Evolutionary conservation across 2,329 filamentous ascomycete species (phyloP).

Genomic region (Penicillium sp.): DNA sequence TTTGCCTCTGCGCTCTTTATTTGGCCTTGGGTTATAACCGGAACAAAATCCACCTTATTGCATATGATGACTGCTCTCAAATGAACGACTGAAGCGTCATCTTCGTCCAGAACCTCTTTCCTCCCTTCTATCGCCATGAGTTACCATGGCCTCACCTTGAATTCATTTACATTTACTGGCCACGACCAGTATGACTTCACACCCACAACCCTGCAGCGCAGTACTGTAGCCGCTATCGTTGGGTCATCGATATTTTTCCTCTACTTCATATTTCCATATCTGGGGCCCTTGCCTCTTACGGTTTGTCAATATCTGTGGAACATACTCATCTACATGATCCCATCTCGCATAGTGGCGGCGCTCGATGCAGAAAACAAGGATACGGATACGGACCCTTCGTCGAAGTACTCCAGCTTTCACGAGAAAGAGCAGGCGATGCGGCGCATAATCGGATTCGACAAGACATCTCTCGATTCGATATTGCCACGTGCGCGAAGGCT

Average conservation of each 20-base stretch:
- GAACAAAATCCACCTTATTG: slow-evolving; percentile 4
- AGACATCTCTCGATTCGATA: slow-evolving; percentile 56
- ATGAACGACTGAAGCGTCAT: background rate
- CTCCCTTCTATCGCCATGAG: slow-evolving; percentile 28
- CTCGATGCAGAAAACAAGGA: slow-evolving; percentile 47
- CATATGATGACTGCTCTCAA: slow-evolving; percentile 3
- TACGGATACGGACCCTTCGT: slow-evolving; percentile 37
- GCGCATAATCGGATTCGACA: slow-evolving; percentile 59
- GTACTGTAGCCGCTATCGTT: slow-evolving; percentile 27
- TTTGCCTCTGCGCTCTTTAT: background rate
- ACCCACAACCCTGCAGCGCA: slow-evolving; percentile 24
- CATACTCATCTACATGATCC: slow-evolving; percentile 35
- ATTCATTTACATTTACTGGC: slow-evolving; percentile 24
- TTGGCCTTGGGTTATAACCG: background rate
- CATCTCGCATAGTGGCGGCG: slow-evolving; percentile 37
- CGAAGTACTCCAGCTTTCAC: slow-evolving; percentile 35
- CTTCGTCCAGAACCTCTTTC: background rate
- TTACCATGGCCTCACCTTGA: slow-evolving; percentile 26
- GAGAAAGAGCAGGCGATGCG: slow-evolving; percentile 64
- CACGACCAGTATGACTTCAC: slow-evolving; percentile 31
- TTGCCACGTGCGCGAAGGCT: slow-evolving; percentile 54
- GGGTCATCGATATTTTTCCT: slow-evolving; percentile 24
- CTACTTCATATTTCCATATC: slow-evolving; percentile 28
- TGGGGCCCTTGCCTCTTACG: slow-evolving; percentile 26
- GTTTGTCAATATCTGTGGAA: slow-evolving; percentile 35